phyloP scores from a whole-genome alignment of 2,329 filamentous ascomycete species.

The Stemphylium lycopersici region DNA sequence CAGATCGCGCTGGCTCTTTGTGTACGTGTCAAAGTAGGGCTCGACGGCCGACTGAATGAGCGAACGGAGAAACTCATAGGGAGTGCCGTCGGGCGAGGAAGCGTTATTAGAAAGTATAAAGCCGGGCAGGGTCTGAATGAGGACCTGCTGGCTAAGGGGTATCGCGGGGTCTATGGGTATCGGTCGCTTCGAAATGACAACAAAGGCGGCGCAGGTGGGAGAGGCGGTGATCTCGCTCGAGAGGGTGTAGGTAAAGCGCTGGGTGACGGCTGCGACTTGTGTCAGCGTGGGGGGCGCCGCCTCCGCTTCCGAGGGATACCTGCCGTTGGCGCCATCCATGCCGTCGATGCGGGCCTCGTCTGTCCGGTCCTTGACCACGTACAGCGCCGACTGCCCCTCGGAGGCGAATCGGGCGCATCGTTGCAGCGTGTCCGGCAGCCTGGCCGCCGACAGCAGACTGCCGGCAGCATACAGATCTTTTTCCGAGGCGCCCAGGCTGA shows the following conservation, averaged over 20 bases:
- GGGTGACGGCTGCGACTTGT: conserved; percentile 51
- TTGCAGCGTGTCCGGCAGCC: conserved; percentile 79
- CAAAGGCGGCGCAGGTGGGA: conserved; percentile 79
- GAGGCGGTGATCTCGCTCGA: conserved; percentile 82
- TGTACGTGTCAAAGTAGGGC: conserved; percentile 97
- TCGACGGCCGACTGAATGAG: conserved; percentile 89
- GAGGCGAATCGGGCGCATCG: conserved; percentile 88
- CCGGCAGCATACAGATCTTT: conserved; percentile 80
- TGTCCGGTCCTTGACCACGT: conserved; percentile 83
- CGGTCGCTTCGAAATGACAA: conserved; percentile 88
- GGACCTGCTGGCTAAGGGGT: conserved; percentile 85
- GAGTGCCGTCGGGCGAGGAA: conserved; percentile 77
- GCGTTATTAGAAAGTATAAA: conserved; percentile 72
- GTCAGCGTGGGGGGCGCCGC: conserved; percentile 26
- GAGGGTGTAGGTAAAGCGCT: conserved; percentile 75
- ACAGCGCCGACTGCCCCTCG: conserved; percentile 85
- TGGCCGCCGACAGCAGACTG: conserved; percentile 78
- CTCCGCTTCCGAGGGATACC: conserved; percentile 15
- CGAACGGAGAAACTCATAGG: conserved; percentile 91
- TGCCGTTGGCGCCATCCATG: conserved; percentile 42
- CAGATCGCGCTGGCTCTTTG: conserved; percentile 63
- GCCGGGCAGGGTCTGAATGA: conserved; percentile 90
- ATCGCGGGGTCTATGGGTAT: conserved; percentile 83
- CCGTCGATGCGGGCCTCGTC: conserved; percentile 50
- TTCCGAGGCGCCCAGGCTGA: conserved; percentile 60